These are phyloP conservation scores for Exserohilum rostratum DNA, from an alignment of 2,329 filamentous ascomycete genomes.

Conservation along the genomic window DNA sequence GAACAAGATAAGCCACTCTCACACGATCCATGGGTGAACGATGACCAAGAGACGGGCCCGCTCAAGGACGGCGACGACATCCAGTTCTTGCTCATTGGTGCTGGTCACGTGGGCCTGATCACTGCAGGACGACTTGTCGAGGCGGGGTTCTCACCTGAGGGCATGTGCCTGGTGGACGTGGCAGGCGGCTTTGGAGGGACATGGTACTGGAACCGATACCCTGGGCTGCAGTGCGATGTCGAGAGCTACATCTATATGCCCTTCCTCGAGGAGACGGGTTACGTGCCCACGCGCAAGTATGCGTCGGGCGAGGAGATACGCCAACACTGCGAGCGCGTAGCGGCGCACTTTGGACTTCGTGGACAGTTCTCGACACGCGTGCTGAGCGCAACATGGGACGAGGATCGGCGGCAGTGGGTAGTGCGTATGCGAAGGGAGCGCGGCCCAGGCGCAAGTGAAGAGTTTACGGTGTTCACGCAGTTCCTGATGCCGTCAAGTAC, in stretches of 20 bases:
- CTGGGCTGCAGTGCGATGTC: conserved; percentile 61
- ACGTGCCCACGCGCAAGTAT: conserved; percentile 59
- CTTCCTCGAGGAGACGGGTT: conserved; percentile 64
- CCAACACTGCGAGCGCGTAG: conserved; percentile 46
- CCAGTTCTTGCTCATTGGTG: conserved; percentile 8
- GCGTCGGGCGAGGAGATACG: conserved; percentile 54
- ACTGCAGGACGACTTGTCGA: conserved; percentile 41
- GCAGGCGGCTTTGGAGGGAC: conserved; percentile 56
- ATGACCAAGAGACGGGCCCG: background rate
- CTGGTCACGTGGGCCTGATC: conserved; percentile 2
- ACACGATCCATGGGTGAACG: conserved; percentile 3
- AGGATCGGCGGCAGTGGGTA: conserved; percentile 10
- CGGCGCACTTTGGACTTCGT: conserved; percentile 47
- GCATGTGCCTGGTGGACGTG: conserved; percentile 52
- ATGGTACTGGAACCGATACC: conserved; percentile 58
- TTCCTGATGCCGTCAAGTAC: conserved; percentile 14
- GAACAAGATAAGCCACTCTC: conserved; percentile 1
- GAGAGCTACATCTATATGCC: conserved; percentile 67
- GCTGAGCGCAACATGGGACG: conserved; percentile 26
- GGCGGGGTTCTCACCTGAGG: conserved; percentile 40
- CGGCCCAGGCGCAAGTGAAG: conserved; percentile 11
- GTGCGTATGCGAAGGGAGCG: conserved; percentile 18
- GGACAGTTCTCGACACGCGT: conserved; percentile 38
- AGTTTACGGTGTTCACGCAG: conserved; percentile 3
- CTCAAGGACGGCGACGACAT: conserved; percentile 9